Evolutionary conservation across 306 rosid genomes (phyloP), one percentile per base, ranked within the genome.

Genomic region (Lathyrus sativus): DNA sequence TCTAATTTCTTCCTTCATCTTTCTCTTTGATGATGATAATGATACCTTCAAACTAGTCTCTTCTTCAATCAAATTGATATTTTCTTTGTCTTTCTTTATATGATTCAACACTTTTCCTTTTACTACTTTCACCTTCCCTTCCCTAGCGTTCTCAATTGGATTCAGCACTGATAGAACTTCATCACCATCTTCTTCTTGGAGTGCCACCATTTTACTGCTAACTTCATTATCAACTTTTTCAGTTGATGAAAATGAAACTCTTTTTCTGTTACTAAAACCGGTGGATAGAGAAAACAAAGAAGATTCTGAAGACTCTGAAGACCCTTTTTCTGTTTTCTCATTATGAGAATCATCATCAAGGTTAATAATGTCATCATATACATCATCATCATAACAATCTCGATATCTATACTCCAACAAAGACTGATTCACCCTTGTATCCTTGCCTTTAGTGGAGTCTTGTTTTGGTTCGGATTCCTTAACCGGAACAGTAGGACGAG

Each of bases 271-370:
- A 54, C 12, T 11, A 7, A 86, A 82, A 65, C 61, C 84, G 31
- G 76, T 56, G 7, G 90, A 85, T 56, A 91, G 46, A 35, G 96
- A 91, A 76, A 91, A 91, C 74, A 91, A 70, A 3, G 96, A 87
- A 2, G 98, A 87, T 11, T 85, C 98, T 3, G 98, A 89, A 72
- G 92, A 79, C 62, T 85, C 98, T 2, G 98, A 89, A 72, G 90
- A 79, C 62, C 85, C 91, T 73, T 81, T 74, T 58, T 5, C 60
- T 61, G 15, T 54, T 31, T 44, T 59, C 37, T 70, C 53, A 29
- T 18, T 41, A 8, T 18, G 7, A 70, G 12, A 11, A 56, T 9
- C 42, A 38, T 48, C 75, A 11, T 63, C 15, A 13, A 76, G 11
- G 22, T 76, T 62, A 41, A 55, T 9, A 65, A n/a, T n/a, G n/a